phyloP scores from a whole-genome alignment of 2,329 filamentous ascomycete genomes.

The Neurospora crassa region DNA sequence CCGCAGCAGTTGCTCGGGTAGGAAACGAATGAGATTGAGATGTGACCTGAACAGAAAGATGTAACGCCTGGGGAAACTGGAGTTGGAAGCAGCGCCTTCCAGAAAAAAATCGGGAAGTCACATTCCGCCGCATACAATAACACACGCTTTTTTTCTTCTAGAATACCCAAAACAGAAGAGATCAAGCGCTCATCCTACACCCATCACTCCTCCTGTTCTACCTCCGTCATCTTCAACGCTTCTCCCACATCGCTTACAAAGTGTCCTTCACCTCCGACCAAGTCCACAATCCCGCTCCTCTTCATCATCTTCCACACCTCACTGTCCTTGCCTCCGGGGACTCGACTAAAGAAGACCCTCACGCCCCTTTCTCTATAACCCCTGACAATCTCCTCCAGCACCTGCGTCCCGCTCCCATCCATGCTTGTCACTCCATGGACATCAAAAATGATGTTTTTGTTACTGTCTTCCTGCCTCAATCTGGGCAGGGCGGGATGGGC shows the following conservation, averaged over 20 bases:
- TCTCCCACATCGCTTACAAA: slow-evolving; percentile 80
- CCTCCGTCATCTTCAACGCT: slow-evolving; percentile 71
- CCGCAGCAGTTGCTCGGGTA: not conserved
- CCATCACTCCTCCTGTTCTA: slow-evolving; percentile 41
- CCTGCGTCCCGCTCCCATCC: slow-evolving; percentile 87
- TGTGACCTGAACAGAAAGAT: not conserved
- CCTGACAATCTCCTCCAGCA: slow-evolving; percentile 79
- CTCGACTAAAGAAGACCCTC: slow-evolving; percentile 62
- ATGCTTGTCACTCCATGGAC: slow-evolving; percentile 94
- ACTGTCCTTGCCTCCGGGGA: slow-evolving; percentile 33
- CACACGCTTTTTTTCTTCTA: not conserved
- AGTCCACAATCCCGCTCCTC: slow-evolving; percentile 73
- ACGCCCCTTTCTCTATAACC: slow-evolving; percentile 70
- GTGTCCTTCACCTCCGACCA: slow-evolving; percentile 66
- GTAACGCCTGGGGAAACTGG: not conserved
- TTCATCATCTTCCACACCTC: slow-evolving; percentile 65
- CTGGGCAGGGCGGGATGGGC: slow-evolving; percentile 84
- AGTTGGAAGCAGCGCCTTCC: not conserved
- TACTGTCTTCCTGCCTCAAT: slow-evolving; percentile 67
- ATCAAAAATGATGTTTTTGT: slow-evolving; percentile 91
- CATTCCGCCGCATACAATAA: not conserved
- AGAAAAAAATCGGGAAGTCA: not conserved
- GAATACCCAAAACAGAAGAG: not conserved
- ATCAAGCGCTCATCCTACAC: not conserved
- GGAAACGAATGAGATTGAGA: not conserved